phyloP scores from a whole-genome alignment of 2,329 filamentous ascomycete genomes.

The Ophiocordyceps sinensis region DNA sequence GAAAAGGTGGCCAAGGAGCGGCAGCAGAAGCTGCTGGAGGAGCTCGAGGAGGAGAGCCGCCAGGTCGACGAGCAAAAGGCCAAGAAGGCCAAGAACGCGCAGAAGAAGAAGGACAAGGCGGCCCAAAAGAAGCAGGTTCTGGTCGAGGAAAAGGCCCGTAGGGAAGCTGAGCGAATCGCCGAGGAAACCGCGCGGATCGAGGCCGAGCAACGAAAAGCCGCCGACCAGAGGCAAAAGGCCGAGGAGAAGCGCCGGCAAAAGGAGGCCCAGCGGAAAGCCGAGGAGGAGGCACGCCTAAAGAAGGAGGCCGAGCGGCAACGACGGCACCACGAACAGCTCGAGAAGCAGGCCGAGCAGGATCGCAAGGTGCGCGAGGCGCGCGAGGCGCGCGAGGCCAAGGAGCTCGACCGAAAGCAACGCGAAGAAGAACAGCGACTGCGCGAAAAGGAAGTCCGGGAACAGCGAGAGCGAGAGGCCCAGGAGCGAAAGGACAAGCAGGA shows the following conservation, averaged over 20 bases:
- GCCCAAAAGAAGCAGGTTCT: conserved; percentile 74
- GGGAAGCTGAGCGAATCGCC: conserved; percentile 77
- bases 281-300: conserved; percentile 72
- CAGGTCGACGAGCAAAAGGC: conserved; percentile 68
- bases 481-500: conserved; percentile 47
- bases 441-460: conserved; percentile 65
- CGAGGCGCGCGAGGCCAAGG: conserved; percentile 47
- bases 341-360: conserved; percentile 73
- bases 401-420: conserved; percentile 70
- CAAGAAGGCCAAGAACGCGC: conserved; percentile 86
- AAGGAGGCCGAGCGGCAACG: conserved; percentile 78
- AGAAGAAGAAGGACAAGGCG: conserved; percentile 91
- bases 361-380: conserved; percentile 58
- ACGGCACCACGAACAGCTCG: conserved; percentile 68
- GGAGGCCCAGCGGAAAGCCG: conserved; percentile 78
- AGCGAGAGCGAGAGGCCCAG: conserved; percentile 53
- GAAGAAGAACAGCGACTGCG: conserved; percentile 70
- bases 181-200: conserved; percentile 67
- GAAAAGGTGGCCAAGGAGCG: conserved; percentile 93
- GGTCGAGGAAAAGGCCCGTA: conserved; percentile 80
- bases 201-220: conserved; percentile 62
- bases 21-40: conserved; percentile 78
- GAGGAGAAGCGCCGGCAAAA: conserved; percentile 88
- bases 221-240: conserved; percentile 66
- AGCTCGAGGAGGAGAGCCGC: conserved; percentile 73